Evolutionary conservation across 345 rosid genomes (phyloP).

Genomic region (Eucalyptus regnans): DNA sequence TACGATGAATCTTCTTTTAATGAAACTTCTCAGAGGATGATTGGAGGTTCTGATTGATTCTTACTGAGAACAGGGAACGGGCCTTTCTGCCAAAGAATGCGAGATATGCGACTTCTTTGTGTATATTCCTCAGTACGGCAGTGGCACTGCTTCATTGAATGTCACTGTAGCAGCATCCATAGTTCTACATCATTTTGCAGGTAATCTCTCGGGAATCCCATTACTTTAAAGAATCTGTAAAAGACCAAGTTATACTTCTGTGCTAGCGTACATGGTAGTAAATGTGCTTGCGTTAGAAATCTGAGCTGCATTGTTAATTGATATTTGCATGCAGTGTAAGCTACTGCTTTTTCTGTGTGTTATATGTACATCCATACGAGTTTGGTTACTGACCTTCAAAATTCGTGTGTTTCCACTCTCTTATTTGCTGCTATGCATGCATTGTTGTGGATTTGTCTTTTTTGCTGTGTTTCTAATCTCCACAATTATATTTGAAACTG

Average conservation of each 20-base stretch:
- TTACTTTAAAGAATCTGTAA: neutral
- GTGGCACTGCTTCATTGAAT: conserved; percentile 91
- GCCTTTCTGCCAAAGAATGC: conserved; percentile 82
- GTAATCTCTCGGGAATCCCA: conserved; percentile 10
- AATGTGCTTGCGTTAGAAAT: neutral
- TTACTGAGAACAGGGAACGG: conserved; percentile 52
- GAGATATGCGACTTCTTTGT: conserved; percentile 89
- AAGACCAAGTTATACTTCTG: neutral
- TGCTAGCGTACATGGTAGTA: neutral
- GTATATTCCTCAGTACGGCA: conserved; percentile 86
- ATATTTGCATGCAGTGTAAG: neutral
- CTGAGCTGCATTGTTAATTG: neutral
- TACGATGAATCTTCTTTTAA: neutral
- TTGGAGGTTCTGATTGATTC: neutral
- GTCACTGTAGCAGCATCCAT: conserved; percentile 97
- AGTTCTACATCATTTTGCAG: conserved; percentile 93
- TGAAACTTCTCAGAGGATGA: neutral
- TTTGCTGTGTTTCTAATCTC: neutral
- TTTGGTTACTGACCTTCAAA: neutral
- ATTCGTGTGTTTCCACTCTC: too few relatives aligned
- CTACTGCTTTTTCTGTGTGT: neutral
- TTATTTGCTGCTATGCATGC: too few relatives aligned
- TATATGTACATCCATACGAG: neutral
- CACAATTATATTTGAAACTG: neutral
- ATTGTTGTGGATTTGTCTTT: neutral